Evolutionary conservation across 257 asterid species (phyloP).

Genomic region (Oldenlandia corymbosa): DNA sequence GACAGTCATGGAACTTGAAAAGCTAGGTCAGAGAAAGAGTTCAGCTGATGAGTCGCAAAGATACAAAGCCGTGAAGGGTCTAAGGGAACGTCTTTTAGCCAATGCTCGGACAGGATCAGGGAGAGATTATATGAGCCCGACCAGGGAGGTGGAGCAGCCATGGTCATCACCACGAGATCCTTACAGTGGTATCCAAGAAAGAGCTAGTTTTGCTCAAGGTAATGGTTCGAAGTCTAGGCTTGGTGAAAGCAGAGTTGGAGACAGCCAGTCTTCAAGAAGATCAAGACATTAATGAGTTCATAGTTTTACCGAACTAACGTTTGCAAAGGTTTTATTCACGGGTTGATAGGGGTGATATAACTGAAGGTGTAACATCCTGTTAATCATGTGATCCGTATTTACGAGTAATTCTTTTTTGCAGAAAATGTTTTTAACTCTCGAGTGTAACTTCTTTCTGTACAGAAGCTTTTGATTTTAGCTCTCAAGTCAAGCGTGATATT

Average conservation of each 20-base stretch:
- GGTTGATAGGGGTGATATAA: not conserved
- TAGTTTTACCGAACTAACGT: not conserved
- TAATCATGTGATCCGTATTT: slow-evolving; percentile 15
- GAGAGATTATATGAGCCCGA: slow-evolving; percentile 34
- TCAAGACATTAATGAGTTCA: slow-evolving; percentile 50
- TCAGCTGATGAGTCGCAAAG: slow-evolving; percentile 42
- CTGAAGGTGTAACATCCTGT: slow-evolving; percentile 41
- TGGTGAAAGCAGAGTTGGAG: slow-evolving; percentile 42
- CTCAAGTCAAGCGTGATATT: not conserved
- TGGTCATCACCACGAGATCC: slow-evolving; percentile 46
- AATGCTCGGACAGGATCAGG: slow-evolving; percentile 35
- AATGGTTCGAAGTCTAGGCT: slow-evolving; percentile 48
- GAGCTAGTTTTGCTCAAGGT: slow-evolving; percentile 25
- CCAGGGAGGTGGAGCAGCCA: slow-evolving; percentile 44
- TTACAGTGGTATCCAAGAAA: slow-evolving; percentile 27
- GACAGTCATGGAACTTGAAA: slow-evolving; percentile 35
- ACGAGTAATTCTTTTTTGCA: not conserved
- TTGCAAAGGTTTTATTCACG: not conserved
- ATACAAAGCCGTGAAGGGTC: slow-evolving; percentile 44
- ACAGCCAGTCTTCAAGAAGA: slow-evolving; percentile 45
- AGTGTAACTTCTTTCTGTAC: slow-evolving; percentile 1
- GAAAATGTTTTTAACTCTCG: not conserved
- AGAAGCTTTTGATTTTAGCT: slow-evolving; percentile 6
- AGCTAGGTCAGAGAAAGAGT: slow-evolving; percentile 47
- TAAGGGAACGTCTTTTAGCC: slow-evolving; percentile 42